Evolutionary conservation across 257 asterid species (phyloP).

Genomic region (Agastache rugosa): DNA sequence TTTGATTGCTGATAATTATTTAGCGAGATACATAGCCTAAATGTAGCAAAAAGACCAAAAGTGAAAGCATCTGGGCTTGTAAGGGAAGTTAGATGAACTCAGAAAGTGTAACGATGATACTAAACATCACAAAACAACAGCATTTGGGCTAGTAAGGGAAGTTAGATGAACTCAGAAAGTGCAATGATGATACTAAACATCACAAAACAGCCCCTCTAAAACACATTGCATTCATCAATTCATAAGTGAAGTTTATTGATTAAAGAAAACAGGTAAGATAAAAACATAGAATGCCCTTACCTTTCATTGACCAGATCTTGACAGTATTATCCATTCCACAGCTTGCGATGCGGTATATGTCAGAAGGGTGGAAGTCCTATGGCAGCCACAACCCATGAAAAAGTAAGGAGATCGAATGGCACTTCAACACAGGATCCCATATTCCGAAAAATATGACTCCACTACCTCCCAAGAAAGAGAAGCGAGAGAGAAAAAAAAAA

Average conservation of each 20-base stretch:
- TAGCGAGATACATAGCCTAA: conserved; percentile 12
- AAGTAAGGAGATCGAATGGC: conserved; percentile 29
- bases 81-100: conserved; percentile 19
- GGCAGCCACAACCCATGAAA: conserved; percentile 34
- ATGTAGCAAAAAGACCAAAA: conserved; percentile 8
- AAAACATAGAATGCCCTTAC: conserved; percentile 40
- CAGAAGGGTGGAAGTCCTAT: conserved; percentile 98
- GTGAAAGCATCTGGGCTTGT: conserved; percentile 12
- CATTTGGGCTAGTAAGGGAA: conserved; percentile 13
- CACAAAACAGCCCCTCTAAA: conserved; percentile 1
- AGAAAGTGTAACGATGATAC: conserved; percentile 19
- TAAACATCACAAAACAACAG: conserved; percentile 13
- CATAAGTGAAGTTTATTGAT: conserved; percentile 11
- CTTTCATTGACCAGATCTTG: conserved; percentile 98
- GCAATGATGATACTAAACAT: conserved; percentile 24
- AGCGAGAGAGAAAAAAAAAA: conserved; percentile 4
- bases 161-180: conserved; percentile 26
- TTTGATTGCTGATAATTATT: background rate
- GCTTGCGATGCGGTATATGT: conserved; percentile 88
- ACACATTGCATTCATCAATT: conserved; percentile 15
- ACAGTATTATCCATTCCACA: conserved; percentile 99
- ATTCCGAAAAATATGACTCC: background rate
- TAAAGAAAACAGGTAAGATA: conserved; percentile 11
- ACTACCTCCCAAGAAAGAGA: conserved; percentile 4
- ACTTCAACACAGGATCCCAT: conserved; percentile 19